phyloP scores from a whole-genome alignment of 805 yeast species.

The Yamadazyma takamatsuzukensis region DNA sequence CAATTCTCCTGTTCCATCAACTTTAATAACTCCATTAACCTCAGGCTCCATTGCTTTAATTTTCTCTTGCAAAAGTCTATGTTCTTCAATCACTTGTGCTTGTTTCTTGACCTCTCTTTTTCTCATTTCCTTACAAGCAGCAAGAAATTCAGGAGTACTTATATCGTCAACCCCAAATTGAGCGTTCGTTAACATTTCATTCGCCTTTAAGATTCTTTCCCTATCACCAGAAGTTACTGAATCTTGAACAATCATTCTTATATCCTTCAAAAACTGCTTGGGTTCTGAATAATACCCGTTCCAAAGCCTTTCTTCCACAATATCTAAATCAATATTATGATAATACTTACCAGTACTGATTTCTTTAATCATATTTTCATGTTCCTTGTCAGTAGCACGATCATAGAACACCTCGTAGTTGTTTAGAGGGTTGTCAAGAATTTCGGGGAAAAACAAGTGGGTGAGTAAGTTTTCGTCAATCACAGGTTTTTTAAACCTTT shows the following conservation, averaged over 20 bases:
- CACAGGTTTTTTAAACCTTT: constrained; percentile 85
- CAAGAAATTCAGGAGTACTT: constrained; percentile 63
- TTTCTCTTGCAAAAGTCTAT: constrained; percentile 13
- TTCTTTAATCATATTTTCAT: constrained; percentile 78
- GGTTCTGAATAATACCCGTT: constrained; percentile 95
- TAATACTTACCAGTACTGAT: constrained; percentile 66
- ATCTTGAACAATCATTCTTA: constrained; percentile 80
- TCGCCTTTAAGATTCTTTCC: constrained; percentile 75
- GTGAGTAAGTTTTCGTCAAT: constrained; percentile 72
- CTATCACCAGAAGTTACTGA: constrained; percentile 73
- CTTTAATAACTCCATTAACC: constrained; percentile 3
- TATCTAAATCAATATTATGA: constrained; percentile 88
- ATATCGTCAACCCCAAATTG: constrained; percentile 94
- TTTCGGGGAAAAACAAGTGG: constrained; percentile 71
- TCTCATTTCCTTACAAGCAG: constrained; percentile 72
- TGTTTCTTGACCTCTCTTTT: constrained; percentile 60
- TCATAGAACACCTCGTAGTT: constrained; percentile 40
- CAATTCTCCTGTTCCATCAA: too few species aligned
- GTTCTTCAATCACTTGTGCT: constrained; percentile 37
- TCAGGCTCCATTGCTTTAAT: background rate
- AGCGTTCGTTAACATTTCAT: constrained; percentile 95
- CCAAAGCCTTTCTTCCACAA: constrained; percentile 93
- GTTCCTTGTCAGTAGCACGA: constrained; percentile 41
- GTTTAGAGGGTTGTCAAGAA: constrained; percentile 32
- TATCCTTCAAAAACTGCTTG: constrained; percentile 79